Conservation (phyloP, 2,329 filamentous ascomycete genomes). For the Colletotrichum tabaci region DNA sequence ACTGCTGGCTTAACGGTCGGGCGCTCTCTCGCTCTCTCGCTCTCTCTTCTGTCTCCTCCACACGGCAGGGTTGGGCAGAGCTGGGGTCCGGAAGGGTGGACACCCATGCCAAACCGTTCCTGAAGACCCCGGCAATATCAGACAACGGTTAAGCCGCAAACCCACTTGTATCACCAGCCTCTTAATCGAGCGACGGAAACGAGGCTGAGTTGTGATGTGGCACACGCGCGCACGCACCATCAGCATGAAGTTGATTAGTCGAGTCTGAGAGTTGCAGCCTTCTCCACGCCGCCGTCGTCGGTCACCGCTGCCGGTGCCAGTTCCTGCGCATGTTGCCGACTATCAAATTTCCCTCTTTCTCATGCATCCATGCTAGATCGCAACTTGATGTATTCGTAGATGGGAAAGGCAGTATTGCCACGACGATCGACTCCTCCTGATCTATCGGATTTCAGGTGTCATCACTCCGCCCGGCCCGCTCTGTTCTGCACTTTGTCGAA, state of each 20-base stretch:
- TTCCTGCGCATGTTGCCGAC: conserved; percentile 24
- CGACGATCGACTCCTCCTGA: conserved; percentile 4
- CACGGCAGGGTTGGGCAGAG: conserved; percentile 1
- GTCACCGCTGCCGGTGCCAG: conserved; percentile 31
- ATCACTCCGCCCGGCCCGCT: background rate
- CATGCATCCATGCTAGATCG: conserved; percentile 32
- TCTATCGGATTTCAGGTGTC: conserved; percentile 19
- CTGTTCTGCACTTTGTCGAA: background rate
- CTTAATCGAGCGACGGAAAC: too few species aligned
- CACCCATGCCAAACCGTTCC: conserved; percentile 37
- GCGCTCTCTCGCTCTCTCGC: too few species aligned
- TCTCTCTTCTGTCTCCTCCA: conserved; percentile 10
- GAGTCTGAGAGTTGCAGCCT: conserved; percentile 34
- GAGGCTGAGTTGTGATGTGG: conserved; percentile 41
- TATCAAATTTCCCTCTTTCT: conserved; percentile 32
- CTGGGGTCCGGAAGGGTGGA: conserved; percentile 16
- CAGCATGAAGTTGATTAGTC: conserved; percentile 38
- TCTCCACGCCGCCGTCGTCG: conserved; percentile 32
- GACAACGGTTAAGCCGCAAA: conserved; percentile 39
- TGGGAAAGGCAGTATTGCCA: conserved; percentile 11
- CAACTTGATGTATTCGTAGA: background rate
- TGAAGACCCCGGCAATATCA: conserved; percentile 38
- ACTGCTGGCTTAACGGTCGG: conserved; percentile 1
- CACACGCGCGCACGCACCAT: conserved; percentile 32
- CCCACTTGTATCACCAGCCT: conserved; percentile 32